Base-by-base conservation (phyloP, 1,284 basidiomycete genomes). In the Naganishia liquefaciens region DNA sequence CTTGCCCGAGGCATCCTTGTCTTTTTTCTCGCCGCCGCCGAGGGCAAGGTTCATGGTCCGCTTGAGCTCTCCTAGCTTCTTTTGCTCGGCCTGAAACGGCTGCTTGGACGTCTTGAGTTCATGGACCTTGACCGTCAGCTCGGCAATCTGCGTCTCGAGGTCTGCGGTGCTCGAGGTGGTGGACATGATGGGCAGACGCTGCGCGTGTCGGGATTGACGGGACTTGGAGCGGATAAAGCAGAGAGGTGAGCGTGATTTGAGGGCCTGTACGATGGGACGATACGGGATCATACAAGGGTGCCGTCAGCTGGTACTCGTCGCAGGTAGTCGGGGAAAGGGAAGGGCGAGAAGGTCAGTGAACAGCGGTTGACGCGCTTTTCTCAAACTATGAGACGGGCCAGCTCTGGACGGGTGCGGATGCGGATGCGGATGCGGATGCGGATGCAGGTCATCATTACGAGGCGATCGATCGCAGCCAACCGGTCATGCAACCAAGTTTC, bases 1-100 rank as follows among this genome's bases (percentile, higher is more conserved):
- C 64, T 37, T 70, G 60, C 66, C 73, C 69, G 63, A 70, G 13
- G 61, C 70, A 67, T 74, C 75, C 64, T 72, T 75, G 19, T 72
- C 69, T 49, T 72, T 62, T 40, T 42, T 39, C 23, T 61, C 53
- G n/a, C 57, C 54, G 5, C 44, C 51, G 23, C 60, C 54, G 21
- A 47, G 25, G 23, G 54, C 54, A 40, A 42, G 43, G 57, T 43
- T 54, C 43, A 73, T 64, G 39, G 69, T 70, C 0, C 72, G 69
- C 67, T 79, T 79, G 53, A 80, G 70, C 4, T 68, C 64, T 69
- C 76, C 76, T 75, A 80, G 77, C 68, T 77, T 74, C 37, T 75
- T 75, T 21, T 80, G 72, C 66, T 78, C 74, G 25, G 70, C 68
- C n/a, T 72, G 69, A 39, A 76, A 76, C 64, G 79, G 77, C 64